phyloP scores from a whole-genome alignment of 345 rosid species.

The Salix caprea region DNA sequence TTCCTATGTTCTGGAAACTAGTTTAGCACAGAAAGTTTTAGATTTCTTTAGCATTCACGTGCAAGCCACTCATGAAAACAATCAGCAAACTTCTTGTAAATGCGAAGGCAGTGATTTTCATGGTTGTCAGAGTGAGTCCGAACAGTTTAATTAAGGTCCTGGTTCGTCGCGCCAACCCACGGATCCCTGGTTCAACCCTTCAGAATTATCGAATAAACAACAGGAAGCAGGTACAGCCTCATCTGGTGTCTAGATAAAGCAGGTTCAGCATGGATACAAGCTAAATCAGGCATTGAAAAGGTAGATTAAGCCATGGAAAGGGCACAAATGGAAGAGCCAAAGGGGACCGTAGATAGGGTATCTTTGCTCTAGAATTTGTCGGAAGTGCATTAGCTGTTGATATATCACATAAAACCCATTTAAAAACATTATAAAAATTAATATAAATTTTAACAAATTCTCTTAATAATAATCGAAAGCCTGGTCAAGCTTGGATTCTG shows the following conservation, averaged over 20 bases:
- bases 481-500: not conserved
- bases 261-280: slow-evolving; percentile 10
- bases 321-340: not conserved
- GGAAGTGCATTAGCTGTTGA: no score
- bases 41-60: not conserved
- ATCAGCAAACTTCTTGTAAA: not conserved
- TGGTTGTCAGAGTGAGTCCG: no score
- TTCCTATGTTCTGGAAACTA: not conserved
- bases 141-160: no score
- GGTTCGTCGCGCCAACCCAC: no score
- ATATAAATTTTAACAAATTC: no score
- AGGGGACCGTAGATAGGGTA: not conserved
- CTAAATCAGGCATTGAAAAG: not conserved
- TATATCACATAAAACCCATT: no score
- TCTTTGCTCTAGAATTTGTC: not conserved
- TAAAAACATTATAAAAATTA: no score
- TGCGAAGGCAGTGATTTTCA: not conserved
- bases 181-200: no score
- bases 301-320: not conserved
- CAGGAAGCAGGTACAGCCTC: not conserved
- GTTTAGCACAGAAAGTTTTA: not conserved
- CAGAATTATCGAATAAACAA: not conserved
- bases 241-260: not conserved
- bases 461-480: not conserved
- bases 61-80: not conserved